Percentiles rank a stretch among this genome's conserved stretches.
Conservation (phyloP, 2,329 filamentous ascomycete species). For the Escovopsis sp. region DNA sequence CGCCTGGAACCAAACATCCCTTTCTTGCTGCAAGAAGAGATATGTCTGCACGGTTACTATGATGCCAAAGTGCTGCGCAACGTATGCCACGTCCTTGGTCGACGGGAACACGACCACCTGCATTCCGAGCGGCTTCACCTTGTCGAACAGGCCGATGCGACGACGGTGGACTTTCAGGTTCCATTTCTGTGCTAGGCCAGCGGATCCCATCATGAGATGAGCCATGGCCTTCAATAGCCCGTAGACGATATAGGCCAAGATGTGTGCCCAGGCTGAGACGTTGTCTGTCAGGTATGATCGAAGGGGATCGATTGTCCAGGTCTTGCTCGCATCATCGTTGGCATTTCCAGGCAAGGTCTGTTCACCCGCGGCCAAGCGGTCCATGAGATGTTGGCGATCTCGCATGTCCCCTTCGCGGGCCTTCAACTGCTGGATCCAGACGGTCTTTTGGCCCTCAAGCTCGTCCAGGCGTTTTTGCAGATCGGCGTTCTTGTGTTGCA, state of each 20-base stretch:
- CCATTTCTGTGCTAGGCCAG: neutral
- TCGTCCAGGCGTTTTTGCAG: neutral
- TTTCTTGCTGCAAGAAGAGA: conserved; percentile 10
- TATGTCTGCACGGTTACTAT: conserved; percentile 8
- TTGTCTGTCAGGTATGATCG: neutral
- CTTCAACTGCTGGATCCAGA: neutral
- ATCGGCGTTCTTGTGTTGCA: neutral
- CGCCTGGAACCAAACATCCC: conserved; percentile 15
- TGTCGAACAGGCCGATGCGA: neutral
- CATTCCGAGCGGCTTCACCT: neutral
- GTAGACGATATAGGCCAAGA: neutral
- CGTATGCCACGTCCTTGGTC: neutral
- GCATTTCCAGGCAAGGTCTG: neutral
- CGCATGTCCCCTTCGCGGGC: neutral
- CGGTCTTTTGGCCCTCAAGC: too few relatives aligned
- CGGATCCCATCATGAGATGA: neutral
- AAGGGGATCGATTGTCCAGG: neutral
- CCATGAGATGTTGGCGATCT: neutral
- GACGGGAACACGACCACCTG: neutral
- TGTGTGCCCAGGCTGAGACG: neutral
- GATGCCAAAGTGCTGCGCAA: conserved; percentile 5
- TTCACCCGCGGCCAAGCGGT: neutral
- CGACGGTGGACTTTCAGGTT: neutral
- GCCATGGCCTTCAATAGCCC: neutral
- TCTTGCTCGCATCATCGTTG: neutral